Conservation (phyloP, 257 asterid species). For the Solanum paucissectum region DNA sequence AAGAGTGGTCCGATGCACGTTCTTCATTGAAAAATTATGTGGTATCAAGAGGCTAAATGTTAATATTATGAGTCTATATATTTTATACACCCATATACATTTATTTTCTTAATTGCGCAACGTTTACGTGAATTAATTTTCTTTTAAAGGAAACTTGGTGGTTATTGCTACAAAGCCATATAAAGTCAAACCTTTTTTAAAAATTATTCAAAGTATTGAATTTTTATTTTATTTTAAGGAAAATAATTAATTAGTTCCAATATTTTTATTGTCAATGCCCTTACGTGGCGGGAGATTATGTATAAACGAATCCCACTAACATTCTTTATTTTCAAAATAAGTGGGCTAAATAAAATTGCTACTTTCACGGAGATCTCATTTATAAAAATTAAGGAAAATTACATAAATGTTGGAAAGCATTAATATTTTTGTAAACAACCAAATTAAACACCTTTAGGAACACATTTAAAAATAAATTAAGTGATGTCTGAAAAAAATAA, state of each 20-base stretch:
- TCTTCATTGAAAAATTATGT: no score
- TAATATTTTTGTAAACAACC: neutral
- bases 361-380: neutral
- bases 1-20: accelerated
- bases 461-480: neutral
- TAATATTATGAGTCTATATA: neutral
- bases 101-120: neutral
- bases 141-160: neutral
- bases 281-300: neutral
- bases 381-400: neutral
- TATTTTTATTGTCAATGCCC: neutral
- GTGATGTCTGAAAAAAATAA: neutral
- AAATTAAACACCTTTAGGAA: neutral
- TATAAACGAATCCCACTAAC: neutral
- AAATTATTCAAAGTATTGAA: neutral
- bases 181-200: neutral
- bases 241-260: neutral
- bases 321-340: neutral
- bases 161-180: neutral
- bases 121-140: neutral
- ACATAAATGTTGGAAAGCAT: neutral
- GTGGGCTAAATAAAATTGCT: neutral
- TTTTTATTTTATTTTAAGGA: neutral
- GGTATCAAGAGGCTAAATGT: no score
- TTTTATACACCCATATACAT: no score